Conservation (phyloP, 495 filamentous ascomycete species). For the Clohesyomyces aquaticus region DNA sequence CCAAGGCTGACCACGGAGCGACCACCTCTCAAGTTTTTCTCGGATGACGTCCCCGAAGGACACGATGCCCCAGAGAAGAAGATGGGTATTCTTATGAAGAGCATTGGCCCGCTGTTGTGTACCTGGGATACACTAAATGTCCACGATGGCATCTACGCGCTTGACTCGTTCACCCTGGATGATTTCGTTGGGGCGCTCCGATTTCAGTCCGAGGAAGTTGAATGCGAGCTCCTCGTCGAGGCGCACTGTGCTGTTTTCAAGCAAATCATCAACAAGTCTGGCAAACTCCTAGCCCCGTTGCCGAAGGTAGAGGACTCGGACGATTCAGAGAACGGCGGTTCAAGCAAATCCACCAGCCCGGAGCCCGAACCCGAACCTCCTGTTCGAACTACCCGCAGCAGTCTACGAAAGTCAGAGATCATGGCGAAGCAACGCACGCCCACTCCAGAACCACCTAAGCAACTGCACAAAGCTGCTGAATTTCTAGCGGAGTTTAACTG, state of each 20-base stretch:
- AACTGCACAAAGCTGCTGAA: slow-evolving; percentile 68
- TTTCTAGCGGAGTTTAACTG: slow-evolving; percentile 74
- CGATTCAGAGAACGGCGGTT: slow-evolving; percentile 51
- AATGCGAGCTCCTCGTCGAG: slow-evolving; percentile 88
- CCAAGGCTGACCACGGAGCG: slow-evolving; percentile 62
- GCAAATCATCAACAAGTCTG: slow-evolving; percentile 77
- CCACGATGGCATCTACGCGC: slow-evolving; percentile 86
- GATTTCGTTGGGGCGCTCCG: slow-evolving; percentile 90
- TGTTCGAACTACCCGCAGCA: slow-evolving; percentile 76
- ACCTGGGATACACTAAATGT: slow-evolving; percentile 97
- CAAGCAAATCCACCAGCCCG: slow-evolving; percentile 45
- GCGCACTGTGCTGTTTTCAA: slow-evolving; percentile 91
- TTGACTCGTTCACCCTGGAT: slow-evolving; percentile 97
- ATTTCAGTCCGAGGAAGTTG: slow-evolving; percentile 72
- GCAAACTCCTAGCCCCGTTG: slow-evolving; percentile 75
- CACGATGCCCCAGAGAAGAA: slow-evolving; percentile 48
- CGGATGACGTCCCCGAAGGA: slow-evolving; percentile 53
- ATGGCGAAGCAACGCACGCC: slow-evolving; percentile 36
- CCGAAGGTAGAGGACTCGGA: slow-evolving; percentile 72
- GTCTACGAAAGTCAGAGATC: slow-evolving; percentile 74
- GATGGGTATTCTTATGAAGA: slow-evolving; percentile 73
- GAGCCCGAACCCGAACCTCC: slow-evolving; percentile 58
- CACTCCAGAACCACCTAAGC: slow-evolving; percentile 39
- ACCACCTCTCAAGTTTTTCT: slow-evolving; percentile 78
- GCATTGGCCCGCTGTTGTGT: slow-evolving; percentile 78